Evolutionary conservation across 108 stramenopile genomes (phyloP).

Genomic region (Cyclostephanos invisitatus): DNA sequence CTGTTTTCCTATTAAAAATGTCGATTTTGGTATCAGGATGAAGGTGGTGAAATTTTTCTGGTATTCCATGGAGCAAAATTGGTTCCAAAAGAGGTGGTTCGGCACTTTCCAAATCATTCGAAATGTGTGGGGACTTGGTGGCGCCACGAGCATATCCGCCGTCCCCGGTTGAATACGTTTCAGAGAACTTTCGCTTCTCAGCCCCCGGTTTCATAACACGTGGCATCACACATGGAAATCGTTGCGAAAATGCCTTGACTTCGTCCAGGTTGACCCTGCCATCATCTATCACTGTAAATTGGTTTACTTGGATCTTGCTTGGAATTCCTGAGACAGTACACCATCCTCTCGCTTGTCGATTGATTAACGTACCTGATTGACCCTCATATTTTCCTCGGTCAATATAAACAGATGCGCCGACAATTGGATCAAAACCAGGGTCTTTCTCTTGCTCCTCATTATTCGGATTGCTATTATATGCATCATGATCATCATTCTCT

Average conservation of each 20-base stretch:
- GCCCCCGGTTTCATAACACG: not conserved
- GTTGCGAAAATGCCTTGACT: not conserved
- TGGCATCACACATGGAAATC: conserved; percentile 7
- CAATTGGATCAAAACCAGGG: not conserved
- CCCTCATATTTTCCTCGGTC: not conserved
- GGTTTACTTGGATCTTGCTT: conserved; percentile 2
- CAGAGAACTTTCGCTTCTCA: not conserved
- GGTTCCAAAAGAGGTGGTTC: not conserved
- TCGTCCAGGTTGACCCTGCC: conserved; percentile 10
- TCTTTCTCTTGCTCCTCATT: not conserved
- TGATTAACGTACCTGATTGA: conserved; percentile 6
- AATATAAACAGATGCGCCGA: conserved; percentile 15
- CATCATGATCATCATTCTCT: not conserved
- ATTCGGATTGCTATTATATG: not conserved
- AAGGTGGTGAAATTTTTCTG: conserved; percentile 29
- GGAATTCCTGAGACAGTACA: conserved; percentile 13
- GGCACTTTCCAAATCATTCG: not conserved
- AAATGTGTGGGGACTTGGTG: not conserved
- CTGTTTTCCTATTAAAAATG: conserved; percentile 51
- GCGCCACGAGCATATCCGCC: not conserved
- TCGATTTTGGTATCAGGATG: conserved; percentile 42
- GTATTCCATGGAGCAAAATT: not conserved
- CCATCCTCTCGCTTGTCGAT: conserved; percentile 10
- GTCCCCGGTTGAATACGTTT: not conserved
- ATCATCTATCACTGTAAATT: conserved; percentile 19